A percentile compares a stretch with the other conserved stretches of the same genome.
phyloP scores from a whole-genome alignment of 345 rosid species.

The Trapa bicornis region DNA sequence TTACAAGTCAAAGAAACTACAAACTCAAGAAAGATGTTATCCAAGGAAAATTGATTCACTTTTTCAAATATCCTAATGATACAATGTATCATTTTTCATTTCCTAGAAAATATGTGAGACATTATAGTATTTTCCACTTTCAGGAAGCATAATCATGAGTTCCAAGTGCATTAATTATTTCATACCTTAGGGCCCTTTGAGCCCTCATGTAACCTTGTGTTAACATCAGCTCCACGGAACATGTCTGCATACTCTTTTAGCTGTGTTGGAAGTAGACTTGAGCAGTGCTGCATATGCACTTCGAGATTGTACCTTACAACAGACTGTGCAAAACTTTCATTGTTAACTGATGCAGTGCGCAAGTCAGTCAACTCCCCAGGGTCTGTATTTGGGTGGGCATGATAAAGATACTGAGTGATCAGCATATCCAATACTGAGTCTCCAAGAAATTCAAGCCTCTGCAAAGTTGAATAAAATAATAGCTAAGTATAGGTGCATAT shows the following conservation, averaged over 20 bases:
- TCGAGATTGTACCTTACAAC: slow-evolving; percentile 42
- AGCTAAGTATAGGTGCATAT: neutral
- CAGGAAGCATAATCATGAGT: neutral
- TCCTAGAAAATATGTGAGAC: too few species aligned
- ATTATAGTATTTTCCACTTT: neutral
- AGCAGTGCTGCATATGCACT: slow-evolving; percentile 49
- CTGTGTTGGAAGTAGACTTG: slow-evolving; percentile 36
- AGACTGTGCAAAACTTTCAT: slow-evolving; percentile 74
- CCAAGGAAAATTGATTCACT: too few species aligned
- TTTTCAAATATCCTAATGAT: too few species aligned
- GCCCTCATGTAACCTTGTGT: slow-evolving; percentile 20
- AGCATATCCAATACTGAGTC: slow-evolving; percentile 79
- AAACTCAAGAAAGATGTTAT: neutral
- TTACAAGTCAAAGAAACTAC: neutral
- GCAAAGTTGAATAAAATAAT: slow-evolving; percentile 8
- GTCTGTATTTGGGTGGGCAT: slow-evolving; percentile 41
- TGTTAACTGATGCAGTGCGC: slow-evolving; percentile 77
- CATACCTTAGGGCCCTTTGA: slow-evolving; percentile 74
- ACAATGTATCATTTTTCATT: too few species aligned
- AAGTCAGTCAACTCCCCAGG: slow-evolving; percentile 90
- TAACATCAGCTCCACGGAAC: slow-evolving; percentile 24
- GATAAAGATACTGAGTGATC: slow-evolving; percentile 66
- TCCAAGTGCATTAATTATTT: neutral
- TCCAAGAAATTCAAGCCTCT: slow-evolving; percentile 96
- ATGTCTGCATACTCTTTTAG: slow-evolving; percentile 43